These are phyloP conservation scores for Grosmannia clavigera DNA, from an alignment of 2,329 filamentous ascomycete genomes.

Conservation along the genomic window DNA sequence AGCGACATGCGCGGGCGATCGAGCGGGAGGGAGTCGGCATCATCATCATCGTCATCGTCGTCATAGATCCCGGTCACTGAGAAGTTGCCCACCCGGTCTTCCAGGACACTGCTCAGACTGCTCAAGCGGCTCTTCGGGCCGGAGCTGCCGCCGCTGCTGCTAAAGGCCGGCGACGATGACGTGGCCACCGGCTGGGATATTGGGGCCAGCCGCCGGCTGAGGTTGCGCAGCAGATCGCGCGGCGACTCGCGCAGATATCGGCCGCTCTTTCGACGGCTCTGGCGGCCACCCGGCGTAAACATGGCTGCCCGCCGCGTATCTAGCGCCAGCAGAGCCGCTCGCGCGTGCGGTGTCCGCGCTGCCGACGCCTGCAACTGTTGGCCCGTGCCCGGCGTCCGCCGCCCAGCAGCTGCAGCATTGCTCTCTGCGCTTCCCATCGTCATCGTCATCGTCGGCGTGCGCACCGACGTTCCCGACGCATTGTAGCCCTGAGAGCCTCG, in stretches of 20 bases:
- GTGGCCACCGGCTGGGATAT: slow-evolving; percentile 29
- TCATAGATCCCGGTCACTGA: slow-evolving; percentile 12
- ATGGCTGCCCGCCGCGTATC: slow-evolving; percentile 46
- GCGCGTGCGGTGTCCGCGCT: slow-evolving; percentile 44
- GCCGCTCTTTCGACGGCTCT: slow-evolving; percentile 42
- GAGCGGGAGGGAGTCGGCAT: slow-evolving; percentile 21
- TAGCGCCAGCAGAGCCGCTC: slow-evolving; percentile 45
- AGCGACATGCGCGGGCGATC: slow-evolving; percentile 43
- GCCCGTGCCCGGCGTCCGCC: slow-evolving; percentile 20
- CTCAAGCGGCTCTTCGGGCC: neutral
- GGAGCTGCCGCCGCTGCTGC: neutral
- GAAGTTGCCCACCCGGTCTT: neutral
- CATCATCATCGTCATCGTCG: slow-evolving; percentile 27
- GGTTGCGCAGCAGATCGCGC: slow-evolving; percentile 37
- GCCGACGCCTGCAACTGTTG: slow-evolving; percentile 33
- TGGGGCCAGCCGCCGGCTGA: slow-evolving; percentile 42
- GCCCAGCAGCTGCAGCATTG: slow-evolving; percentile 19
- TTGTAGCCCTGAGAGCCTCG: neutral
- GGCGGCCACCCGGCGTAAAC: slow-evolving; percentile 41
- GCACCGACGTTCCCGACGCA: neutral
- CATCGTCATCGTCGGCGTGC: slow-evolving; percentile 6
- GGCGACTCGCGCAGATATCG: slow-evolving; percentile 45
- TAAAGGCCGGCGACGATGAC: slow-evolving; percentile 20
- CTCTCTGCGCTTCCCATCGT: neutral
- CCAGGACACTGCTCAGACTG: neutral